Evolutionary conservation across 2,329 filamentous ascomycete genomes (phyloP).

Genomic region (Lachnellula subtilissima): DNA sequence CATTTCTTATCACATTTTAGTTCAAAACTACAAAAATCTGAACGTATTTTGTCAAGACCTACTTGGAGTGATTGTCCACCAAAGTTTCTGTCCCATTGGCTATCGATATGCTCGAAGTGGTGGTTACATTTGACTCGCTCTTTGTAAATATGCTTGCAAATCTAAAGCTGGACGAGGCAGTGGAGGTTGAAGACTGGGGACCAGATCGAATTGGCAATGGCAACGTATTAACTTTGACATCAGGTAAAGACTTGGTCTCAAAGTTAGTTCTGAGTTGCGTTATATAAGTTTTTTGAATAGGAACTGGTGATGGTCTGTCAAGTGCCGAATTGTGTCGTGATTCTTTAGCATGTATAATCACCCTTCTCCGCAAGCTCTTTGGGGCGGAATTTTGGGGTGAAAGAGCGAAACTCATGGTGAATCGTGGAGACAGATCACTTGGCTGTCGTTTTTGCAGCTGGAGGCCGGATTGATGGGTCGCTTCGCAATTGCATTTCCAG

Average conservation of each 20-base stretch:
- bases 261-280: slow-evolving; percentile 12
- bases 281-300: slow-evolving; percentile 1
- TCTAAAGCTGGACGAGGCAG: neutral
- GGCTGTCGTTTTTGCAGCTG: slow-evolving; percentile 18
- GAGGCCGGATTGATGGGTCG: slow-evolving; percentile 16
- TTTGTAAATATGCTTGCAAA: slow-evolving; percentile 3
- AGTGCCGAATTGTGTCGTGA: neutral
- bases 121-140: neutral
- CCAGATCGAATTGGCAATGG: neutral
- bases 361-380: neutral
- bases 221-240: neutral
- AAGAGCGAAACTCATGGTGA: slow-evolving; percentile 13
- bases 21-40: neutral
- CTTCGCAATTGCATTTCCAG: slow-evolving; percentile 22
- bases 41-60: neutral
- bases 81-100: slow-evolving; percentile 3
- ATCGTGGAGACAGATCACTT: slow-evolving; percentile 14
- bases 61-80: neutral
- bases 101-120: neutral
- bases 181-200: neutral
- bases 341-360: neutral
- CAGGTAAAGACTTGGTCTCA: slow-evolving; percentile 4
- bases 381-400: neutral
- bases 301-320: neutral
- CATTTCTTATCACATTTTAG: slow-evolving; percentile 5